Evolutionary conservation across 164 flowering plant genomes (phyloP).

Genomic region (Stephania yunnanensis): DNA sequence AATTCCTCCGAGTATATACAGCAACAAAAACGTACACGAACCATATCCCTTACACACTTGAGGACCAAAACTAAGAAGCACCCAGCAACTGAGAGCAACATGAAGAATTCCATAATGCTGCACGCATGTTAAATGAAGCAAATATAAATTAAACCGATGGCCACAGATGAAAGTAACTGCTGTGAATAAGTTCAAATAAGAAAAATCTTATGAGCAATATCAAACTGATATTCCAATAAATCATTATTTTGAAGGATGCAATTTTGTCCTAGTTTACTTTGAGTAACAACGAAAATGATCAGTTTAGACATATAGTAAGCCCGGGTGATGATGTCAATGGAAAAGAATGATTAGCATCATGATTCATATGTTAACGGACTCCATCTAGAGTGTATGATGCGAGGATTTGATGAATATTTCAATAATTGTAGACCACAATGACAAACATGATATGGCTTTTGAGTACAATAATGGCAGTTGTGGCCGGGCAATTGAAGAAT

Average conservation of each 20-base stretch:
- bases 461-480: too few species aligned
- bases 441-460: not conserved
- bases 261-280: not conserved
- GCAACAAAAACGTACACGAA: slow-evolving; percentile 55
- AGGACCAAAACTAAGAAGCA: slow-evolving; percentile 60
- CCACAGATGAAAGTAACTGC: not conserved
- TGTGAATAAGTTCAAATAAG: not conserved
- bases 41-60: slow-evolving; percentile 60
- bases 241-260: not conserved
- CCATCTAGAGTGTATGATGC: not conserved
- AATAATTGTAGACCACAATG: not conserved
- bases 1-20: slow-evolving; percentile 68
- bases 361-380: not conserved
- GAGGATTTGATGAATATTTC: not conserved
- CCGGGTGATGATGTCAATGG: not conserved
- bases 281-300: not conserved
- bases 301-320: not conserved
- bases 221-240: not conserved
- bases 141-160: not conserved
- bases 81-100: slow-evolving; percentile 60
- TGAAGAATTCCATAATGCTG: slow-evolving; percentile 77
- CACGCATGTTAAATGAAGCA: slow-evolving; percentile 14
- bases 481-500: too few species aligned
- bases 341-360: too few species aligned
- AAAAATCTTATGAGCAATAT: not conserved